Base-by-base conservation (phyloP, 176 grass and related monocot genomes). In the Lolium multiflorum region DNA sequence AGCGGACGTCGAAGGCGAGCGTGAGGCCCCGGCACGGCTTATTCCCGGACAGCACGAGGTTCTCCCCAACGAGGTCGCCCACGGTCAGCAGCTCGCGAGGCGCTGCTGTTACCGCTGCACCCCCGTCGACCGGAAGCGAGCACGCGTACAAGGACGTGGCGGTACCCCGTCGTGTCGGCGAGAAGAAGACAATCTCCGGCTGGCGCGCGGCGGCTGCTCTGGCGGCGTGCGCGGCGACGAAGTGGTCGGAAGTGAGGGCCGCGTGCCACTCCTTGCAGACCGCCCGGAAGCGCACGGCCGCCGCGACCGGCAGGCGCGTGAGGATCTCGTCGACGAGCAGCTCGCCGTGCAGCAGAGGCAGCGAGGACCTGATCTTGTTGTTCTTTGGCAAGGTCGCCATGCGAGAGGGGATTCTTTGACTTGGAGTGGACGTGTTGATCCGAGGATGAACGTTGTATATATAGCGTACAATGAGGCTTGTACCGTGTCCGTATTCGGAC, bases 1-100 rank as follows among this genome's bases (percentile, higher is more conserved):
- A 16, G 20, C 3, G 63, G 37, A 9, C 84, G 8, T 68, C 73
- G 9, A 69, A 55, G 15, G 79, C 2, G 83, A 78, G 83, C 14
- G 74, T 78, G 1, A 85, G 74, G 38, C 83, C 83, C 0, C 17
- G 35, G 49, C 83, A 78, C 74, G 83, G 49, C 74, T 17, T 62
- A 62, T 62, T 20, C 15, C 74, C 49, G n/a, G 83, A 78, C n/a
- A 85, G 49, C 4, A 78, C 6, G 14, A 12, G 21, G 50, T 47
- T 35, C 21, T 43, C 74, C 3, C 62, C 62, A 31, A 0, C 25
- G 5, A 85, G 61, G 48, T 78, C 54, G 21, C 62, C 14, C 21
- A 85, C 35, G 62, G n/a, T 69, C 62, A 78, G 35, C 10, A 79
- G 37, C 84, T 71, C 35, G 16, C 75, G 51, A 0, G 84, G 37